phyloP scores from a whole-genome alignment of 1,139 yeast genomes.

The Arxiozyma bovina region DNA sequence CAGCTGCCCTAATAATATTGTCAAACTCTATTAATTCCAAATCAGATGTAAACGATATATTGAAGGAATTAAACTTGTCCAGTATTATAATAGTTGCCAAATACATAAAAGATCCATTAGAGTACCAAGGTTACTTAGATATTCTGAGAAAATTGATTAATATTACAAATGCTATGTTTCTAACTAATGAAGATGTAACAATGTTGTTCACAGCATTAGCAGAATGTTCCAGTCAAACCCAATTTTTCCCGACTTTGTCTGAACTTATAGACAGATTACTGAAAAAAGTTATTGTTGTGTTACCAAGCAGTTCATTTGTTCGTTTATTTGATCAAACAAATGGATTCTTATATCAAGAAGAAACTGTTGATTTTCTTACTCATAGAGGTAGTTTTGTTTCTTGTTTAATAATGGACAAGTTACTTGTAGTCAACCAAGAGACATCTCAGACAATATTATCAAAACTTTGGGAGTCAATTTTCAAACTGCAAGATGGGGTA shows the following conservation, averaged over 20 bases:
- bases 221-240: slow-evolving; percentile 21
- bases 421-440: slow-evolving; percentile 13
- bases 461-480: slow-evolving; percentile 17
- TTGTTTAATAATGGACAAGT: slow-evolving; percentile 24
- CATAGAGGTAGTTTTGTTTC: slow-evolving; percentile 20
- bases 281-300: slow-evolving; percentile 22
- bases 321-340: slow-evolving; percentile 7
- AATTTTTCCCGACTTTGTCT: slow-evolving; percentile 19
- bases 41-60: slow-evolving; percentile 16
- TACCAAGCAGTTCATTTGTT: slow-evolving; percentile 21
- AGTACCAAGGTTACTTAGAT: slow-evolving; percentile 29
- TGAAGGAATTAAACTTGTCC: slow-evolving; percentile 9
- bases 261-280: slow-evolving; percentile 20
- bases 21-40: slow-evolving; percentile 22
- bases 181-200: slow-evolving; percentile 11
- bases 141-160: slow-evolving; percentile 23
- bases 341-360: slow-evolving; percentile 7
- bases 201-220: slow-evolving; percentile 14
- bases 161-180: slow-evolving; percentile 16
- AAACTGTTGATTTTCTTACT: slow-evolving; percentile 1
- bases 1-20: slow-evolving; percentile 21
- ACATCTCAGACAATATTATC: slow-evolving; percentile 5
- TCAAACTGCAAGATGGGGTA: slow-evolving; percentile 15
- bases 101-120: slow-evolving; percentile 25
- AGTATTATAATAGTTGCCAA: slow-evolving; percentile 11